These are phyloP conservation scores for Pythium oligandrum DNA, from an alignment of 352 stramenopile genomes.

Conservation along the genomic window DNA sequence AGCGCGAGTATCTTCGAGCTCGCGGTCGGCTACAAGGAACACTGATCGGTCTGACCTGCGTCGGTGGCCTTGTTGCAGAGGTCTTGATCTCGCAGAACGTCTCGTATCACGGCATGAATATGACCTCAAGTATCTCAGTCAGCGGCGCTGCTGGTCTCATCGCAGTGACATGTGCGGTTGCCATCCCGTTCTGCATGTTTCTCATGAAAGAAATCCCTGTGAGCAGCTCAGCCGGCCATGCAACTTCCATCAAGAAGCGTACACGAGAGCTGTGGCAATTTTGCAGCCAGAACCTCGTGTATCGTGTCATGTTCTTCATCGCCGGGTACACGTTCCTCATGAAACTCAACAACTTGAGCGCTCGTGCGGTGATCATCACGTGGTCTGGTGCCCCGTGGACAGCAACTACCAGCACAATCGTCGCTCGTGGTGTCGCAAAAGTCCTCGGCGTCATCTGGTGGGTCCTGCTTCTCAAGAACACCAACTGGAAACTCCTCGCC, in stretches of 20 bases:
- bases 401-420: conserved; percentile 18
- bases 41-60: background rate
- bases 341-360: conserved; percentile 29
- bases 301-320: conserved; percentile 47
- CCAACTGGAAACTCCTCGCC: conserved; percentile 33
- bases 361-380: conserved; percentile 21
- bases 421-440: conserved; percentile 21
- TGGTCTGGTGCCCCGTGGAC: conserved; percentile 31
- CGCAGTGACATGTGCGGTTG: background rate
- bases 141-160: background rate
- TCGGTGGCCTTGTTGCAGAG: background rate
- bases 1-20: conserved; percentile 1
- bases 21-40: background rate
- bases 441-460: conserved; percentile 35
- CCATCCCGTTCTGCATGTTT: background rate
- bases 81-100: background rate
- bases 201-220: background rate
- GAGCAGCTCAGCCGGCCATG: background rate
- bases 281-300: conserved; percentile 47
- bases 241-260: conserved; percentile 15
- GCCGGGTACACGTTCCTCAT: conserved; percentile 33
- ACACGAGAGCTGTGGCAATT: conserved; percentile 44
- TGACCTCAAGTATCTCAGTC: background rate
- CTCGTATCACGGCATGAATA: background rate
- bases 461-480: conserved; percentile 32